phyloP scores from a whole-genome alignment of 2,329 filamentous ascomycete species.

The Penicillium sp. region DNA sequence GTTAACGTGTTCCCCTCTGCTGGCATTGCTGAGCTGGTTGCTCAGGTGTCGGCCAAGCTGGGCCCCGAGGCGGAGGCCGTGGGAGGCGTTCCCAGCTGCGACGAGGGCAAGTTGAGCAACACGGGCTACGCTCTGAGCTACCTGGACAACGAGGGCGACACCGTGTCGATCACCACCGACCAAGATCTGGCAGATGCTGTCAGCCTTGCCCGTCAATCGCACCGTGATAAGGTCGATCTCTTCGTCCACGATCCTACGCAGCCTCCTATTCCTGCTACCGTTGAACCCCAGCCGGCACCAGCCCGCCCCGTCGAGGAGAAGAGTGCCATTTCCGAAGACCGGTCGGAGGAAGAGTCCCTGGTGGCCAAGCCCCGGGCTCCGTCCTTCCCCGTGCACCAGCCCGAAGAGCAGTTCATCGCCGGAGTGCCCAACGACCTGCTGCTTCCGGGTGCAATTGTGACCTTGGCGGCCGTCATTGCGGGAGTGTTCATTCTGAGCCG shows the following conservation, averaged over 20 bases:
- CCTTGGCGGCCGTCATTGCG: conserved; percentile 86
- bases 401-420: conserved; percentile 69
- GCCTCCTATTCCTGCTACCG: conserved; percentile 62
- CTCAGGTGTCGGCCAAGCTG: conserved; percentile 71
- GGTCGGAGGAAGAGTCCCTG: conserved; percentile 43
- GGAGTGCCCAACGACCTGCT: conserved; percentile 91
- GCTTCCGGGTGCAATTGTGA: conserved; percentile 85
- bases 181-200: conserved; percentile 88
- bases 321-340: conserved; percentile 17
- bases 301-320: conserved; percentile 42
- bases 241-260: conserved; percentile 91
- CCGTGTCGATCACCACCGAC: conserved; percentile 91
- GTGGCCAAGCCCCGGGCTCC: conserved; percentile 36
- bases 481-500: conserved; percentile 84
- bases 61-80: conserved; percentile 73
- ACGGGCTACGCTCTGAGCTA: conserved; percentile 89
- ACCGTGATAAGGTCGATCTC: conserved; percentile 86
- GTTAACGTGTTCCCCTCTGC: conserved; percentile 73
- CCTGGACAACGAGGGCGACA: conserved; percentile 91
- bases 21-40: conserved; percentile 70
- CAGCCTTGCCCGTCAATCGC: conserved; percentile 64
- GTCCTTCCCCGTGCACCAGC: conserved; percentile 41
- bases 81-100: conserved; percentile 67
- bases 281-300: conserved; percentile 54
- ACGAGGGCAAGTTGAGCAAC: conserved; percentile 67